Conservation (phyloP, 805 yeast species). For the Starmerella davenportii region DNA sequence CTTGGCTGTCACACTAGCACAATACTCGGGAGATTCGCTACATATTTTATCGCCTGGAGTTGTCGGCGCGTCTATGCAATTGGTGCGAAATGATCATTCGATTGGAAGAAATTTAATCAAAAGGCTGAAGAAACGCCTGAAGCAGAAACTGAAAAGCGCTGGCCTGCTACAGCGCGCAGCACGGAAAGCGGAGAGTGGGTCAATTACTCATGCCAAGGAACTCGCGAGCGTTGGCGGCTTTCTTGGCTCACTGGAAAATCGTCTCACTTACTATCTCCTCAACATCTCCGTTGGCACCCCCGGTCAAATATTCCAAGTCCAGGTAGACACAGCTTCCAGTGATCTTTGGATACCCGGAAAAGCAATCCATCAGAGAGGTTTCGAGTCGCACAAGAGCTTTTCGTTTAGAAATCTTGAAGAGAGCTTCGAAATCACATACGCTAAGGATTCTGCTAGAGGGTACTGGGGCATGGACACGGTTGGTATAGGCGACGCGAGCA, state of each 20-base stretch:
- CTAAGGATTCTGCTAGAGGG: constrained; percentile 37
- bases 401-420: constrained; percentile 10
- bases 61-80: not conserved
- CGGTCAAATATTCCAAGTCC: constrained; percentile 33
- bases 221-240: constrained; percentile 3
- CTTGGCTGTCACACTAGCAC: too few species aligned
- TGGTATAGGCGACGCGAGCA: constrained; percentile 27
- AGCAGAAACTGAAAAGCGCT: not conserved
- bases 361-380: constrained; percentile 16
- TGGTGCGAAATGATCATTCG: not conserved
- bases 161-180: not conserved
- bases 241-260: constrained; percentile 14
- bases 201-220: too few species aligned
- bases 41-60: too few species aligned
- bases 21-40: too few species aligned
- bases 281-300: constrained; percentile 33
- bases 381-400: constrained; percentile 9
- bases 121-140: not conserved
- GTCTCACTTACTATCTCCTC: constrained; percentile 21
- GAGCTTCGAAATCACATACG: constrained; percentile 20
- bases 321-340: constrained; percentile 58
- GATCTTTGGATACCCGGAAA: constrained; percentile 20
- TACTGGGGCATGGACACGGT: constrained; percentile 48
- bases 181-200: not conserved
- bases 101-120: not conserved